phyloP scores from a whole-genome alignment of 1,139 yeast genomes.

The Torulaspora pretoriensis region DNA sequence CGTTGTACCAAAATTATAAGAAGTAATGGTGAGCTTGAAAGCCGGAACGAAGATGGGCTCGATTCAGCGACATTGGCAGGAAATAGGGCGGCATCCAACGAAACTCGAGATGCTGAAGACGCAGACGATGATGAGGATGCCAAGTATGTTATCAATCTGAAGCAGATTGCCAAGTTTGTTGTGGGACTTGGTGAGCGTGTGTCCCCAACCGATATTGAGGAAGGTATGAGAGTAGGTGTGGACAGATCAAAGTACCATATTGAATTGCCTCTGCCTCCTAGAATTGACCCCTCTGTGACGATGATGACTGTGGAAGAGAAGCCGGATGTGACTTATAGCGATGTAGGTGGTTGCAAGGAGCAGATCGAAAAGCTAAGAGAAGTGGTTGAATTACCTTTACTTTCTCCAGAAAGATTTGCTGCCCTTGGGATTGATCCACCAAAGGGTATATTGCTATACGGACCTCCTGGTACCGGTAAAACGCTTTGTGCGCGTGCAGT shows the following conservation, averaged over 20 bases:
- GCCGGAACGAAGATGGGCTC: conserved; percentile 17
- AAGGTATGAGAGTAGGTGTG: conserved; percentile 99
- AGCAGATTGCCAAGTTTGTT: conserved; percentile 96
- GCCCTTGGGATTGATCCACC: conserved; percentile 98
- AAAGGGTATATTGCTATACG: conserved; percentile 89
- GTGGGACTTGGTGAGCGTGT: conserved; percentile 96
- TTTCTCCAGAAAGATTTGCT: conserved; percentile 94
- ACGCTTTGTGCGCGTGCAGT: conserved; percentile 98
- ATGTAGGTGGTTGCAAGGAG: conserved; percentile 97
- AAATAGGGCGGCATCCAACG: conserved; percentile 13
- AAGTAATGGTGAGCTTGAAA: conserved; percentile 30
- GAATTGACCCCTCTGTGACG: conserved; percentile 97
- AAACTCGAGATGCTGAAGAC: conserved; percentile 39
- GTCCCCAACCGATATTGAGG: conserved; percentile 97
- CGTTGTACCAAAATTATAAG: conserved; percentile 96
- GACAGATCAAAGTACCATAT: conserved; percentile 96
- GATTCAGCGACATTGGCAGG: conserved; percentile 32
- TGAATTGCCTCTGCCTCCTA: conserved; percentile 93
- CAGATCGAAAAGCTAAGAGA: conserved; percentile 96
- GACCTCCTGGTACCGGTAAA: conserved; percentile 99
- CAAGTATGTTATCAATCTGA: conserved; percentile 91
- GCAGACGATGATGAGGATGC: conserved; percentile 73
- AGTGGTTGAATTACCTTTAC: conserved; percentile 90
- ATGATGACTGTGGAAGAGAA: conserved; percentile 99
- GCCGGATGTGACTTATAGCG: conserved; percentile 87